Percentiles rank a stretch among this genome's conserved stretches.
Conservation (phyloP, 2,329 filamentous ascomycete genomes). For the Xylariaceae sp. region DNA sequence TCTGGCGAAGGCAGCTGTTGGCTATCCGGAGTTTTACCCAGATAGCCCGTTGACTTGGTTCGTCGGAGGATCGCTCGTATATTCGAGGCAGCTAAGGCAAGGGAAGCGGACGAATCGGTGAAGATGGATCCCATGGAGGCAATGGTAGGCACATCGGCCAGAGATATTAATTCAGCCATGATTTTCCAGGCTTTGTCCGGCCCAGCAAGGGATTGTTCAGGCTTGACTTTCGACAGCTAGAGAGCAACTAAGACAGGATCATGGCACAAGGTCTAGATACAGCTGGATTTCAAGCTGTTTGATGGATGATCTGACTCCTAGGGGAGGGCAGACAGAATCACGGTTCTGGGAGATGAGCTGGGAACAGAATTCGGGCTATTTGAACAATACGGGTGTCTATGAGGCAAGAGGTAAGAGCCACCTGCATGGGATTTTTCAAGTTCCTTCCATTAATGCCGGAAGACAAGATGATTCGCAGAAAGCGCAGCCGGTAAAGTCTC, state of each 20-base stretch:
- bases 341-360: too few species aligned
- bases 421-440: not conserved
- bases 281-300: too few species aligned
- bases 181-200: not conserved
- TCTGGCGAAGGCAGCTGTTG: not conserved
- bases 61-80: constrained; percentile 9
- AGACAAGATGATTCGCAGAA: not conserved
- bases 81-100: not conserved
- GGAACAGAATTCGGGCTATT: too few species aligned
- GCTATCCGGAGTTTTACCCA: not conserved
- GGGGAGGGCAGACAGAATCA: not conserved
- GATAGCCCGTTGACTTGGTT: constrained; percentile 6
- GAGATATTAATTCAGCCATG: constrained; percentile 3
- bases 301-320: not conserved
- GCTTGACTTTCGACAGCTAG: not conserved
- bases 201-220: too few species aligned
- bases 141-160: not conserved
- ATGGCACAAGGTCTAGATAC: too few species aligned
- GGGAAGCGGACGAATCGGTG: not conserved
- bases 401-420: not conserved
- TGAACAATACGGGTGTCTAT: too few species aligned
- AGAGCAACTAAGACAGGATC: not conserved
- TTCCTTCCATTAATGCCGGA: not conserved
- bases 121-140: not conserved
- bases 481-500: not conserved